phyloP scores from a whole-genome alignment of 371 early-diverging fungal species.

The Rhizopus sp. region DNA sequence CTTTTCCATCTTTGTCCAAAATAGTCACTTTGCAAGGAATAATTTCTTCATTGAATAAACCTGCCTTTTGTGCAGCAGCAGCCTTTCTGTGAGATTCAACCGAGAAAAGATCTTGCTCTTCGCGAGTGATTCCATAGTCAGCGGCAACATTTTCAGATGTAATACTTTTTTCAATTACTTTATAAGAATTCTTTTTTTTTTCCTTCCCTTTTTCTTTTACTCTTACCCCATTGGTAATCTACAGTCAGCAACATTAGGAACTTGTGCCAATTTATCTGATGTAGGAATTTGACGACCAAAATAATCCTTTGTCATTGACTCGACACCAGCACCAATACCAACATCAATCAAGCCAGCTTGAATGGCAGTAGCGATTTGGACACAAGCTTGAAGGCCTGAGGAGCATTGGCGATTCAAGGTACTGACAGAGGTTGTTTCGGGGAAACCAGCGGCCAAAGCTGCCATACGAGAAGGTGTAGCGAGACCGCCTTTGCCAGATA shows the following conservation, averaged over 20 bases:
- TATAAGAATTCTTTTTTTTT: not conserved
- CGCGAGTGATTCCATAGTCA: slow-evolving; percentile 80
- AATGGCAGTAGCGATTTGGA: slow-evolving; percentile 89
- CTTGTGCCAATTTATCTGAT: slow-evolving; percentile 62
- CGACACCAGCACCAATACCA: slow-evolving; percentile 98
- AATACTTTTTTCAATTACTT: slow-evolving; percentile 44
- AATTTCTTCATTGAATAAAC: slow-evolving; percentile 93
- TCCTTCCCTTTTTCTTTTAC: slow-evolving; percentile 1
- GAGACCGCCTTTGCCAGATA: slow-evolving; percentile 91
- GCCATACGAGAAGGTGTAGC: slow-evolving; percentile 91
- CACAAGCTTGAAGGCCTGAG: slow-evolving; percentile 94
- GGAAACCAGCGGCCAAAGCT: slow-evolving; percentile 92
- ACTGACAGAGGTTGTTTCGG: slow-evolving; percentile 81
- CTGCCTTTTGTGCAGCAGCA: slow-evolving; percentile 86
- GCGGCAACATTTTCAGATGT: slow-evolving; percentile 97
- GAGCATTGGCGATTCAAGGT: slow-evolving; percentile 98
- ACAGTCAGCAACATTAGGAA: slow-evolving; percentile 77
- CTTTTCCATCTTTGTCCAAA: slow-evolving; percentile 70
- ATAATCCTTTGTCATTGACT: slow-evolving; percentile 95
- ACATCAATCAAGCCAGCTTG: slow-evolving; percentile 91
- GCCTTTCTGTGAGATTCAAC: slow-evolving; percentile 82
- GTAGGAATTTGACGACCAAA: slow-evolving; percentile 68
- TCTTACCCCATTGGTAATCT: slow-evolving; percentile 83
- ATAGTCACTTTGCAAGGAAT: slow-evolving; percentile 83
- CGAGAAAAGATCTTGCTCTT: slow-evolving; percentile 90